Percentiles rank a stretch among this genome's conserved stretches.
These are phyloP conservation scores for Tilletia walkeri DNA, from an alignment of 1,284 basidiomycete genomes.

Conservation along the genomic window DNA sequence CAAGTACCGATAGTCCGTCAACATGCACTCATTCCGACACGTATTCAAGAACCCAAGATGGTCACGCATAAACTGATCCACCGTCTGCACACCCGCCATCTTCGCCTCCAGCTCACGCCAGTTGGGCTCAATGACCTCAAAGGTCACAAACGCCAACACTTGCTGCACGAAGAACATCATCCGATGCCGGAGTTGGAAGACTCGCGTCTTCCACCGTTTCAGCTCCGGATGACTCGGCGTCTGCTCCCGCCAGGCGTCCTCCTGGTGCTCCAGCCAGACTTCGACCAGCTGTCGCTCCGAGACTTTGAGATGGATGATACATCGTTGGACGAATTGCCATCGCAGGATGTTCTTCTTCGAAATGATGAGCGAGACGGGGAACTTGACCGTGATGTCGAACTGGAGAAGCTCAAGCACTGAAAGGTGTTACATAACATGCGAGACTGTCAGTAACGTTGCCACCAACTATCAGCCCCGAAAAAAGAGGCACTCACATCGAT, in stretches of 20 bases:
- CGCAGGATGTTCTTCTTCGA: slow-evolving; percentile 54
- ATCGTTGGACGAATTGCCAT: slow-evolving; percentile 52
- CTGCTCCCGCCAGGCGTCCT: slow-evolving; percentile 34
- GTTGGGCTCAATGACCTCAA: slow-evolving; percentile 53
- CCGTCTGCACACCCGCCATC: slow-evolving; percentile 46
- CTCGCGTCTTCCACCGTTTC: slow-evolving; percentile 50
- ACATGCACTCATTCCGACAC: slow-evolving; percentile 53
- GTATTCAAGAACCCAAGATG: slow-evolving; percentile 53
- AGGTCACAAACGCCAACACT: slow-evolving; percentile 49
- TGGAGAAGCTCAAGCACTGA: slow-evolving; percentile 46
- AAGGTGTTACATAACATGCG: background rate
- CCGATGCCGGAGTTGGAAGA: slow-evolving; percentile 47
- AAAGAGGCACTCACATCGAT: background rate
- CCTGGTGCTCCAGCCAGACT: slow-evolving; percentile 49
- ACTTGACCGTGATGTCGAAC: slow-evolving; percentile 53
- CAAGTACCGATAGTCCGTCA: slow-evolving; percentile 47
- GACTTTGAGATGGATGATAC: slow-evolving; percentile 52
- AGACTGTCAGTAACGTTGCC: background rate
- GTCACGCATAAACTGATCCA: slow-evolving; percentile 54
- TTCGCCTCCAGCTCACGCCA: slow-evolving; percentile 46
- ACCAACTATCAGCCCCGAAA: background rate
- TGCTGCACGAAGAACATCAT: slow-evolving; percentile 54
- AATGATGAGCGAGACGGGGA: slow-evolving; percentile 54
- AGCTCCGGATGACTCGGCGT: slow-evolving; percentile 29
- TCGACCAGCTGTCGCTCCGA: slow-evolving; percentile 45